A percentile compares a stretch with the other conserved stretches of the same genome.
phyloP scores from a whole-genome alignment of 2,329 filamentous ascomycete genomes.

The Venturiaceae sp. region DNA sequence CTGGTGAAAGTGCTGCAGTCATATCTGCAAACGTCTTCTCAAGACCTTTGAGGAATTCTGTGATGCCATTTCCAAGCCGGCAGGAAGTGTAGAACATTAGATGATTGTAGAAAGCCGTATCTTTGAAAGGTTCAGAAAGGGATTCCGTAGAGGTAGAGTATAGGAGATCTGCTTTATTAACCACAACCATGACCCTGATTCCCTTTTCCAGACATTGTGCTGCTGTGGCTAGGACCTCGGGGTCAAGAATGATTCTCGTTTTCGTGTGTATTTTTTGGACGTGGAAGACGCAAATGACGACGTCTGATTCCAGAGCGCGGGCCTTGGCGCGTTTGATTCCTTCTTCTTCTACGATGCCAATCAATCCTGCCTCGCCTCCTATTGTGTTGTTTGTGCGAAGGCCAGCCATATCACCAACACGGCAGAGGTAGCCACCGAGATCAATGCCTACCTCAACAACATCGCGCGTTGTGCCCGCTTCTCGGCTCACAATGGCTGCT shows the following conservation, averaged over 20 bases:
- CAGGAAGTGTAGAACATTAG: slow-evolving; percentile 60
- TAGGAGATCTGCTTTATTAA: slow-evolving; percentile 52
- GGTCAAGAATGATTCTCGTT: slow-evolving; percentile 34
- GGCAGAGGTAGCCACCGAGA: slow-evolving; percentile 79
- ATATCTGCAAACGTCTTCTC: slow-evolving; percentile 58
- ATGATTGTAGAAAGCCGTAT: slow-evolving; percentile 28
- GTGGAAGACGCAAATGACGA: slow-evolving; percentile 73
- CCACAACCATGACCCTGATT: slow-evolving; percentile 45
- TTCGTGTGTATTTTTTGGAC: slow-evolving; percentile 45
- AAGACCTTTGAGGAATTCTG: slow-evolving; percentile 57
- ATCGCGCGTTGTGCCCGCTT: slow-evolving; percentile 90
- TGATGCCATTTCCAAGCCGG: slow-evolving; percentile 52
- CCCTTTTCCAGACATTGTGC: slow-evolving; percentile 37
- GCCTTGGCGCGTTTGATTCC: slow-evolving; percentile 80
- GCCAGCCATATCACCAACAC: slow-evolving; percentile 92
- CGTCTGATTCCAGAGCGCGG: slow-evolving; percentile 72
- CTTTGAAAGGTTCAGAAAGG: slow-evolving; percentile 10
- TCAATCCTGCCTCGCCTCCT: slow-evolving; percentile 19
- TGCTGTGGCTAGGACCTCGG: slow-evolving; percentile 46
- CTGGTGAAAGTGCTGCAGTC: slow-evolving; percentile 44
- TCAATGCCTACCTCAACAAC: slow-evolving; percentile 89
- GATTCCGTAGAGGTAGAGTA: slow-evolving; percentile 18
- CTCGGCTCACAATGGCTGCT: slow-evolving; percentile 86
- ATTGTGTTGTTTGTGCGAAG: slow-evolving; percentile 46
- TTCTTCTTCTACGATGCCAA: slow-evolving; percentile 75